Base-by-base conservation (phyloP, 345 rosid genomes). In the Anastatica hierochuntica region DNA sequence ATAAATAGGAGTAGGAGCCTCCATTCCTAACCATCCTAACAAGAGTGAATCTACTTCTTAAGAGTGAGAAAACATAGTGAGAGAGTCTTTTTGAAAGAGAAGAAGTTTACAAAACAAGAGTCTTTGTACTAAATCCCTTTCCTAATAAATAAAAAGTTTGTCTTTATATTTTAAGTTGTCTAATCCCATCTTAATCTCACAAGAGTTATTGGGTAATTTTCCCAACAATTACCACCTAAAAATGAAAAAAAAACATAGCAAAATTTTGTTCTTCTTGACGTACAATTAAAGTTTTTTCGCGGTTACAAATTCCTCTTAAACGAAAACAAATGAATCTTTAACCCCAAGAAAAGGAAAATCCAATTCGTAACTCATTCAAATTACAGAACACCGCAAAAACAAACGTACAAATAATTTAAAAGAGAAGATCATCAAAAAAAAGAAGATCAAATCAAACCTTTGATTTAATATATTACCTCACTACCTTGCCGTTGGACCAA, bases 401-500 rank as follows among this genome's bases (percentile, higher is more conserved):
- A 44, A 57, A 43, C 30, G 0, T n/a, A n/a, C 14, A 6, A 14
- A 21, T 8, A 34, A 49, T 8, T 26, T 58, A 5, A 16, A 49
- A 7, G 37, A 56, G 11, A 49, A 7, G 29, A 56, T 12, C 45
- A 34, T n/a, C 16, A 34, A 23, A 19, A 43, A 17, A 19, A 35
- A 38, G 27, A 36, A 10, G 43, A 37, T 10, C 20, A 58, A 58
- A 44, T 42, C 19, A 50, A n/a, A n/a, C n/a, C n/a, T 21, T 21
- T 30, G 16, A 31, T 10, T 14, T n/a, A 4, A 6, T 23, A 6
- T 29, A 29, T 3, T 17, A 9, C 51, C 13, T 45, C 56, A 31
- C 71, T 66, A 66, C 66, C 72, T 67, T 46, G 66, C 66, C 56
- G 33, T 53, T 17, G 72, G 72, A 8, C 66, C 66, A 54, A 31